These are phyloP conservation scores for Sporisorium sorghi DNA, from an alignment of 1,284 basidiomycete species.

Conservation along the genomic window DNA sequence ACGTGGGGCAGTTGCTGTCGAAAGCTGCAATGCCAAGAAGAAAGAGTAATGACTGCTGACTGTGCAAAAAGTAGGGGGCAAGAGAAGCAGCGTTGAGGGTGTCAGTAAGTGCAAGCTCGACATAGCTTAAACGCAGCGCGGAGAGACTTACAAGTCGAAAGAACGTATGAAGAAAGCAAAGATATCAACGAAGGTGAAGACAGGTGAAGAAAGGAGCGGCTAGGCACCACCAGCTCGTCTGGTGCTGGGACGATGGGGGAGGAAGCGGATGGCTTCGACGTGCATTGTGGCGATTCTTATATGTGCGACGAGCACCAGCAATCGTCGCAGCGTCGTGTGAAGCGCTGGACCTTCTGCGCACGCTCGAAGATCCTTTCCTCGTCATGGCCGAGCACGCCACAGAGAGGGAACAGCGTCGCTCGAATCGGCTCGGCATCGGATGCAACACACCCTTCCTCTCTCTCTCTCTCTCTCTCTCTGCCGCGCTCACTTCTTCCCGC, in stretches of 20 bases:
- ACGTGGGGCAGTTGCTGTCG: neutral
- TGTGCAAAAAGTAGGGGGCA: neutral
- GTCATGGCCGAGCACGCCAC: neutral
- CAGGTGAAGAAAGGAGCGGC: no score
- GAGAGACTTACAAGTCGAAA: no score
- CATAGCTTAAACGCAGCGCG: neutral
- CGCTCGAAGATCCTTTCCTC: neutral
- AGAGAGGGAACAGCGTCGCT: neutral
- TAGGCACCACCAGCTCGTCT: no score
- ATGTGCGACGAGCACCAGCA: neutral
- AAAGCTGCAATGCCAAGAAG: neutral
- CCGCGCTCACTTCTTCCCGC: neutral
- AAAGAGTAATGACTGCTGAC: neutral
- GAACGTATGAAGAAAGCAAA: no score
- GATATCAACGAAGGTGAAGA: no score
- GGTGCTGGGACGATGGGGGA: no score
- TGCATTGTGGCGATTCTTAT: neutral
- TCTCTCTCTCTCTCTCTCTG: no score
- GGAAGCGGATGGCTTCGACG: no score
- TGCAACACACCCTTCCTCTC: conserved; percentile 5
- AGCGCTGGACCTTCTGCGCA: neutral
- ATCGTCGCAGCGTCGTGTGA: neutral
- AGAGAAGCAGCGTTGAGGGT: no score
- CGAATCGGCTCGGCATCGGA: conserved; percentile 16
- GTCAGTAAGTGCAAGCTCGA: neutral